Conservation (phyloP, 163 green algal genomes). For the Trebouxiophyceae sp. region DNA sequence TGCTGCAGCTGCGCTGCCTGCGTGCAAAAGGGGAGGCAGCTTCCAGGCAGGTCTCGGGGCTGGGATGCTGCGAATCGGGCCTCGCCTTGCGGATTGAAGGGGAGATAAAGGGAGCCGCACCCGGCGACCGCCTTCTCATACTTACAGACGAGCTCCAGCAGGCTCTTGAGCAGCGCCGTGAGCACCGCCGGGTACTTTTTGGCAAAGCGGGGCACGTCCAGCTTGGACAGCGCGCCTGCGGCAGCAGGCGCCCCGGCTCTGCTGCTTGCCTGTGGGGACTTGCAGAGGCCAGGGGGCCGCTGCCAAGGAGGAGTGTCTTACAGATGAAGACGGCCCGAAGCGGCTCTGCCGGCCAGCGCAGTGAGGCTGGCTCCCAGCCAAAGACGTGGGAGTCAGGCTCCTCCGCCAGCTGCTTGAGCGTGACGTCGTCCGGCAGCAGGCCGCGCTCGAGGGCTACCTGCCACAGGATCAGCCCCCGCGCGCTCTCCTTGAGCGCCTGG, state of each 20-base stretch:
- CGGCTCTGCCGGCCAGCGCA: conserved; percentile 65
- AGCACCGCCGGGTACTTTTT: conserved; percentile 69
- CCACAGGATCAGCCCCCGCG: conserved; percentile 55
- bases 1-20: too few species aligned
- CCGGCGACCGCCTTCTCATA: conserved; percentile 42
- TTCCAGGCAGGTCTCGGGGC: too few species aligned
- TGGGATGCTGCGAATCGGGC: too few species aligned
- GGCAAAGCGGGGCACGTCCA: conserved; percentile 60
- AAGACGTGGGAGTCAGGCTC: conserved; percentile 19
- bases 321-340: conserved; percentile 53
- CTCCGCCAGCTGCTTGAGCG: conserved; percentile 48
- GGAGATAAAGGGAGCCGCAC: conserved; percentile 7
- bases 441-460: conserved; percentile 53
- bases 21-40: too few species aligned
- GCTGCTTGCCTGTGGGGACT: too few species aligned
- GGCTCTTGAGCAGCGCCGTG: conserved; percentile 51
- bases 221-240: conserved; percentile 36
- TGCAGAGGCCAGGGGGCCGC: too few species aligned
- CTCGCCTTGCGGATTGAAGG: too few species aligned
- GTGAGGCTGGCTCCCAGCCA: conserved; percentile 10
- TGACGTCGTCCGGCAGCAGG: conserved; percentile 64
- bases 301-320: too few species aligned
- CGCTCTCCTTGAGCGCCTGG: conserved; percentile 39
- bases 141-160: conserved; percentile 55
- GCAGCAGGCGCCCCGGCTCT: too few species aligned